phyloP scores from a whole-genome alignment of 495 filamentous ascomycete species.

The Aspergillus haitiensis region DNA sequence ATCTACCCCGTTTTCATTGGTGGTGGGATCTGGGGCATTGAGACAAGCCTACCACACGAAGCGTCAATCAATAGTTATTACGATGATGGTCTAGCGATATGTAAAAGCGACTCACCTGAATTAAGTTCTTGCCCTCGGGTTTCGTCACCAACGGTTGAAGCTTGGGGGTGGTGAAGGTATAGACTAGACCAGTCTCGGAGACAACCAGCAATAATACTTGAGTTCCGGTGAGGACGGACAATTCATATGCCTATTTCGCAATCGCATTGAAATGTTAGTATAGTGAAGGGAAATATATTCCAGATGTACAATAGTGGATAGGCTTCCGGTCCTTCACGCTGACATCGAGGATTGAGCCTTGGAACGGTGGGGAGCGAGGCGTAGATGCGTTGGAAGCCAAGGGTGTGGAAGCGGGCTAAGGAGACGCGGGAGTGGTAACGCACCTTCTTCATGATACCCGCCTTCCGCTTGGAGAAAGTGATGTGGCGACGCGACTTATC shows the following conservation, averaged over 20 bases:
- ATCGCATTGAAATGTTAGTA: constrained; percentile 27
- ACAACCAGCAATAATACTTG: constrained; percentile 97
- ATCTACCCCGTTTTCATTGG: constrained; percentile 88
- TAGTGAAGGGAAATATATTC: no score
- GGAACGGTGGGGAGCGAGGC: neutral
- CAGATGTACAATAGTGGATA: no score
- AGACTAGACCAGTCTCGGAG: constrained; percentile 96
- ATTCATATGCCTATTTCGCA: constrained; percentile 79
- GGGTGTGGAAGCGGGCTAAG: constrained; percentile 15
- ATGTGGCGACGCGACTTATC: constrained; percentile 99
- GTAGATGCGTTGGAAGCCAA: constrained; percentile 5
- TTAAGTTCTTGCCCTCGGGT: constrained; percentile 98
- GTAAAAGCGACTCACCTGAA: constrained; percentile 69
- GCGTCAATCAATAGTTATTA: constrained; percentile 8
- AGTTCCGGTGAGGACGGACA: constrained; percentile 96
- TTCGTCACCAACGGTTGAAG: constrained; percentile 98
- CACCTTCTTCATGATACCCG: constrained; percentile 99
- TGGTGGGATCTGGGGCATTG: constrained; percentile 94
- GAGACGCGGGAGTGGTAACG: constrained; percentile 40
- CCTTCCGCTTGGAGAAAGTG: constrained; percentile 99
- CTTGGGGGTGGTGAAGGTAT: constrained; percentile 99
- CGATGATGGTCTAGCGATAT: neutral
- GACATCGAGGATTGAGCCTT: constrained; percentile 2
- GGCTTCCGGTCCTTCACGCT: no score
- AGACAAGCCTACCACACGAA: constrained; percentile 73